Percentiles rank a stretch among this genome's conserved stretches.
phyloP scores from a whole-genome alignment of 768 basidiomycete genomes.

The Thelephora ganbajun region DNA sequence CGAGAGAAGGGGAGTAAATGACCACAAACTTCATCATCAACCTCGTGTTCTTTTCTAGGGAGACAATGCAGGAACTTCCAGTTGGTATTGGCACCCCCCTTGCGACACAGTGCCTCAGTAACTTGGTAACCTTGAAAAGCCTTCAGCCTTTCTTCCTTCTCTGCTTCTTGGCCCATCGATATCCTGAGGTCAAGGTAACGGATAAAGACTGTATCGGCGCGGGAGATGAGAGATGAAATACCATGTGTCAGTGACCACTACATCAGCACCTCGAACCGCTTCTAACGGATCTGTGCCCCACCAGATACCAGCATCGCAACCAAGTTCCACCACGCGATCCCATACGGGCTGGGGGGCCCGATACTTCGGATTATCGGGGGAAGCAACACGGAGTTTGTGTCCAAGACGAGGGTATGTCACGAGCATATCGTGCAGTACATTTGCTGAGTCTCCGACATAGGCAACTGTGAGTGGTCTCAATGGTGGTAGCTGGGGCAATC shows the following conservation, averaged over 20 bases:
- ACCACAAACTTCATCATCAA: slow-evolving; percentile 71
- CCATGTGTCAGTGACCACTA: slow-evolving; percentile 98
- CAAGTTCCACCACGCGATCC: slow-evolving; percentile 65
- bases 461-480: slow-evolving; percentile 78
- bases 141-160: slow-evolving; percentile 71
- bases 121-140: slow-evolving; percentile 93
- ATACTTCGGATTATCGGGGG: slow-evolving; percentile 48
- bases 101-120: slow-evolving; percentile 72
- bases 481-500: slow-evolving; percentile 24
- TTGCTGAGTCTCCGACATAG: slow-evolving; percentile 90
- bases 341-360: slow-evolving; percentile 63
- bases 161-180: slow-evolving; percentile 97
- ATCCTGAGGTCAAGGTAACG: slow-evolving; percentile 42
- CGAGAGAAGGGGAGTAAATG: slow-evolving; percentile 1
- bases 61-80: slow-evolving; percentile 97
- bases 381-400: slow-evolving; percentile 73
- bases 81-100: slow-evolving; percentile 69
- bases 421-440: slow-evolving; percentile 95
- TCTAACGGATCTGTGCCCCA: slow-evolving; percentile 73
- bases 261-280: slow-evolving; percentile 80
- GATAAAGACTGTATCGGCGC: not conserved
- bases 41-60: slow-evolving; percentile 85
- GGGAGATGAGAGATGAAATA: slow-evolving; percentile 18
- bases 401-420: slow-evolving; percentile 89
- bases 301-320: slow-evolving; percentile 55